Percentiles rank a stretch among this genome's conserved stretches.
These are phyloP conservation scores for Nitzschia inconspicua DNA, from an alignment of 108 stramenopile genomes.

Conservation along the genomic window DNA sequence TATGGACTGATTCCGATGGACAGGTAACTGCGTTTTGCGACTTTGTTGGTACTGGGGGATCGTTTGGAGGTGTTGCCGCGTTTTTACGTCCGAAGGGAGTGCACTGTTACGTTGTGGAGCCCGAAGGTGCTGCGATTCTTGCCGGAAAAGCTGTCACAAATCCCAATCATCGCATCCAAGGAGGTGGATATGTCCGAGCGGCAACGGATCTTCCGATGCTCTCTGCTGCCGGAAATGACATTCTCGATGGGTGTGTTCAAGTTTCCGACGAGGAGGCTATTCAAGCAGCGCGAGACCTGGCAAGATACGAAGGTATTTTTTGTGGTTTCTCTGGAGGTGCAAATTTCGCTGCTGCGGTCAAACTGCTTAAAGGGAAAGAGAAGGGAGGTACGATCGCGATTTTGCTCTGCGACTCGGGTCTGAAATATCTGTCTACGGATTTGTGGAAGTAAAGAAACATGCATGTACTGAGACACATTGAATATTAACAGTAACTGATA, in stretches of 20 bases:
- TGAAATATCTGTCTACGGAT: slow-evolving; percentile 31
- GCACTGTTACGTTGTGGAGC: slow-evolving; percentile 28
- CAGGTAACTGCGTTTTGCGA: slow-evolving; percentile 24
- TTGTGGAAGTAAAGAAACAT: too few species aligned
- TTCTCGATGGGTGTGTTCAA: too few species aligned
- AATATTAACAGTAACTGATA: too few species aligned
- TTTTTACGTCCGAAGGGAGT: slow-evolving; percentile 19
- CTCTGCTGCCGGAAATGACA: too few species aligned
- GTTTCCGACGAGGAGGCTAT: slow-evolving; percentile 55
- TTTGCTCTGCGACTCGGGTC: slow-evolving; percentile 29
- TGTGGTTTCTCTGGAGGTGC: slow-evolving; percentile 77
- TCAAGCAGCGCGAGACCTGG: slow-evolving; percentile 49
- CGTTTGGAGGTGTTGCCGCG: slow-evolving; percentile 22
- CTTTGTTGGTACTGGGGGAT: slow-evolving; percentile 40
- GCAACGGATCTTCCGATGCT: neutral
- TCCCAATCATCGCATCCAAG: slow-evolving; percentile 26
- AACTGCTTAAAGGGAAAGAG: neutral
- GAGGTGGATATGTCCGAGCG: slow-evolving; percentile 26
- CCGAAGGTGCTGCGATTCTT: neutral
- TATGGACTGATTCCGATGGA: slow-evolving; percentile 18
- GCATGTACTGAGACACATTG: too few species aligned
- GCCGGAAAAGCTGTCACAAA: slow-evolving; percentile 1
- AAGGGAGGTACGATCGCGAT: slow-evolving; percentile 1
- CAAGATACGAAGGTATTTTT: slow-evolving; percentile 75
- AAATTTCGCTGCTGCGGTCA: slow-evolving; percentile 50